A percentile compares a stretch with the other conserved stretches of the same genome.
Evolutionary conservation across 192 early-diverging fungal species (phyloP).

Genomic region (Rhizophagus prolifer): DNA sequence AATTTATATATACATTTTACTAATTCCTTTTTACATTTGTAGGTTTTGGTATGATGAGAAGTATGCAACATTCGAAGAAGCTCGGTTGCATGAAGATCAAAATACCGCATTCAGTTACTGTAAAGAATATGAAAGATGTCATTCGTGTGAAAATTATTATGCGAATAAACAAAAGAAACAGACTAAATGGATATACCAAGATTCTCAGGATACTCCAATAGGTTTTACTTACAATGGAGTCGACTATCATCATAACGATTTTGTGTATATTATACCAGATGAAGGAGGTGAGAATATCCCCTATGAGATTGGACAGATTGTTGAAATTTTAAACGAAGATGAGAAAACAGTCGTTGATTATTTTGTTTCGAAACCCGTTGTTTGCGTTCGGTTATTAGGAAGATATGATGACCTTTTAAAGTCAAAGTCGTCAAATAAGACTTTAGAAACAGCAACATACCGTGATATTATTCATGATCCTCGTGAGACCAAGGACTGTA

Average conservation of each 20-base stretch:
- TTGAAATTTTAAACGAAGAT: conserved; percentile 28
- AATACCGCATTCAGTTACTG: conserved; percentile 29
- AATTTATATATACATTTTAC: not conserved
- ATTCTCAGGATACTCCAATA: not conserved
- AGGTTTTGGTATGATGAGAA: conserved; percentile 58
- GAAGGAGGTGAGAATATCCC: conserved; percentile 36
- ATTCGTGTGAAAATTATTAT: conserved; percentile 23
- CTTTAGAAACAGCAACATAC: not conserved
- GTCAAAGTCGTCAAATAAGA: not conserved
- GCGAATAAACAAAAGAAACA: not conserved
- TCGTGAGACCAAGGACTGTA: conserved; percentile 36
- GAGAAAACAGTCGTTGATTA: not conserved
- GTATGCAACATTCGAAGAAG: conserved; percentile 57
- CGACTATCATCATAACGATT: conserved; percentile 57
- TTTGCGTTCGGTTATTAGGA: not conserved
- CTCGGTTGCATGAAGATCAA: conserved; percentile 34
- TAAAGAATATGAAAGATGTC: conserved; percentile 26
- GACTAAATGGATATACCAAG: conserved; percentile 12
- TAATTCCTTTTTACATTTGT: not conserved
- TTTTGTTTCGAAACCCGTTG: not conserved
- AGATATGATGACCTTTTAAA: conserved; percentile 14
- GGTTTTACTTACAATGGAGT: conserved; percentile 31
- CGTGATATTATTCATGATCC: not conserved
- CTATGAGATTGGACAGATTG: conserved; percentile 57
- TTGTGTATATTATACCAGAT: conserved; percentile 54